phyloP scores from a whole-genome alignment of 108 stramenopile species.

The Cylindrotheca fusiformis region DNA sequence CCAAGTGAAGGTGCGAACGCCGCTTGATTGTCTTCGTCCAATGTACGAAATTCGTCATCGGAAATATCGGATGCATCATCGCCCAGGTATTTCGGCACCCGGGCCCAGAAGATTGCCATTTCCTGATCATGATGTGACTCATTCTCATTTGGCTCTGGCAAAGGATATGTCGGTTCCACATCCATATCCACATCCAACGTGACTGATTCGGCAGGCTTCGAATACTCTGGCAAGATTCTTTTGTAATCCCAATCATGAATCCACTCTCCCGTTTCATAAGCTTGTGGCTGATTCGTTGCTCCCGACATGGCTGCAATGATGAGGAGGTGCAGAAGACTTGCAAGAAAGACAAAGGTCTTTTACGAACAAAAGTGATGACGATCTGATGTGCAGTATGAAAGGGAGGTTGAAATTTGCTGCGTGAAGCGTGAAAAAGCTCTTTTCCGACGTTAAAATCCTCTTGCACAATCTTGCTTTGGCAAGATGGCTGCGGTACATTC shows the following conservation, averaged over 20 bases:
- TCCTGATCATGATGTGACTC: conserved; percentile 1
- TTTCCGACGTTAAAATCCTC: not conserved
- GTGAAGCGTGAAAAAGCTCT: not conserved
- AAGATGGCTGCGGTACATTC: no score
- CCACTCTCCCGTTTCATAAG: conserved; percentile 18
- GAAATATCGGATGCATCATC: not conserved
- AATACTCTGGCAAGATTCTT: not conserved
- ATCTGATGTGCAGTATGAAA: not conserved
- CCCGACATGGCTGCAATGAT: not conserved
- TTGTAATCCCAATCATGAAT: conserved; percentile 23
- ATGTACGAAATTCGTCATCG: not conserved
- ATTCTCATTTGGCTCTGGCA: not conserved
- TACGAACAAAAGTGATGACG: no score
- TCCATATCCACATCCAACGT: conserved; percentile 5
- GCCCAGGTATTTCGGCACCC: conserved; percentile 5
- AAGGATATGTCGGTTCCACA: not conserved
- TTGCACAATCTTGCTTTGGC: no score
- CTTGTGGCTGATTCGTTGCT: not conserved
- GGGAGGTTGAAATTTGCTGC: not conserved
- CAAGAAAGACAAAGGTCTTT: no score
- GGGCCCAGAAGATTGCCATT: conserved; percentile 19
- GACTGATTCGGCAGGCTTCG: not conserved
- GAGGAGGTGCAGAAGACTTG: no score
- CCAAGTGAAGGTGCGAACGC: not conserved
- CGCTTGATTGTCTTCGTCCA: not conserved